Base-by-base conservation (phyloP, 441 rosid species). In the Rhodomyrtus psidioides region DNA sequence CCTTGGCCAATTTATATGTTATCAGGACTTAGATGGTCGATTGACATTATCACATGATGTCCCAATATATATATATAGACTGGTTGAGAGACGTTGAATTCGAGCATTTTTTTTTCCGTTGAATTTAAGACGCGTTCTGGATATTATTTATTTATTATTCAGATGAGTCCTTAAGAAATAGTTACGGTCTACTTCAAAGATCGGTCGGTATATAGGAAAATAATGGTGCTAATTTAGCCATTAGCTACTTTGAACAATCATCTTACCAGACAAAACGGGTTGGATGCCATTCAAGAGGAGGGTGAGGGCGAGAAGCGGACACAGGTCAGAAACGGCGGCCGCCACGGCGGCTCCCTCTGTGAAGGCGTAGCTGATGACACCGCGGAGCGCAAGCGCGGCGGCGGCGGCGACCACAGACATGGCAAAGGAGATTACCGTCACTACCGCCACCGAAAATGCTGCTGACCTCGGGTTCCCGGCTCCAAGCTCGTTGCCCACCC, bases 401-500 rank as follows among this genome's bases (percentile, higher is more conserved):
- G 85, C 81, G 5, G 91, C 95, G 9, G 87, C 74, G 1, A 88
- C 86, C 53, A 86, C 89, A 9, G 92, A 84, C 85, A 90, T 89
- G 16, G 90, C 55, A 83, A 91, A 87, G 1, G 95, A 94, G 76
- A 86, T 59, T 6, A 86, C 21, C 2, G 92, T 94, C 84, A 94
- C 93, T 15, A 91, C 8, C 9, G 76, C 84, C 9, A 93, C 95
- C 1, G 95, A 94, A 83, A 93, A 94, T 26, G 92, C 84, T 14
- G 92, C 94, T 14, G 96, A 88, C 83, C 90, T 93, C 2, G 96
- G 96, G 70, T 93, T 93, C 42, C 90, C 91, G 4, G 95, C 93
- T 89, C 96, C 96, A 42, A 94, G 93, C 85, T 94, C 96, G 56
- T 94, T 94, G 89, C 95, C 92, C 70, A 91, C 96, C 87, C 95